Evolutionary conservation across 108 stramenopile genomes (phyloP), one percentile per base, ranked within the genome.

Genomic region (Halocafeteria seosinensis): DNA sequence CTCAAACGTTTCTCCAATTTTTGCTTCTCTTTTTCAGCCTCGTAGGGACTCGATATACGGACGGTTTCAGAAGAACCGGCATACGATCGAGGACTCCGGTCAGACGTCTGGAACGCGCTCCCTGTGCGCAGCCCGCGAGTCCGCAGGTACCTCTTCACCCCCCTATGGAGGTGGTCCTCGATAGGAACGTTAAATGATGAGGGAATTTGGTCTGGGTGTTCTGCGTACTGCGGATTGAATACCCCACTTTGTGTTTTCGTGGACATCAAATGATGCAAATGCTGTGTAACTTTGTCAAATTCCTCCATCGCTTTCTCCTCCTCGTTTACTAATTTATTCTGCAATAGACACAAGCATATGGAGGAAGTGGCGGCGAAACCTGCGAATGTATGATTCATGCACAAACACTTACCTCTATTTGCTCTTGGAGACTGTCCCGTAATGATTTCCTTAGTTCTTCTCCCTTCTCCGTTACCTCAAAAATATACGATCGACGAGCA

Each of bases 121-220:
- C 17, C 42, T 17, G 42, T 47, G 42, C 42, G 42, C 2, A 73
- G 65, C 34, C 66, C 55, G 3, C 51, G 25, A 29, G 62, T 61
- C 26, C 68, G 50, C 29, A 53, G 3, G 52, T 30, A 53, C 3
- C 52, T 27, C 6, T 9, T 3, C 8, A 30, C 28, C 52, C 52
- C 52, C 3, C 9, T 5, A 27, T 9, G 3, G 29, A 53, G 9
- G 52, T 53, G 52, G 29, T 27, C 31, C 52, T 53, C 52, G 29
- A 53, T 3, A 3, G 52, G 52, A 30, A 53, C 9, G 52, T 53
- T 53, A 30, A 53, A 53, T 5, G 52, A 27, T 3, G 52, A 53
- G 9, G 52, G 52, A 5, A 53, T 9, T 3, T 53, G 29, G 31
- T 27, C 3, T 5, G 52, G 6, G 9, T 3, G 3, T 53, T 5